Conservation (phyloP, 1,139 yeast species). For the Debaryomyces subglobosus region DNA sequence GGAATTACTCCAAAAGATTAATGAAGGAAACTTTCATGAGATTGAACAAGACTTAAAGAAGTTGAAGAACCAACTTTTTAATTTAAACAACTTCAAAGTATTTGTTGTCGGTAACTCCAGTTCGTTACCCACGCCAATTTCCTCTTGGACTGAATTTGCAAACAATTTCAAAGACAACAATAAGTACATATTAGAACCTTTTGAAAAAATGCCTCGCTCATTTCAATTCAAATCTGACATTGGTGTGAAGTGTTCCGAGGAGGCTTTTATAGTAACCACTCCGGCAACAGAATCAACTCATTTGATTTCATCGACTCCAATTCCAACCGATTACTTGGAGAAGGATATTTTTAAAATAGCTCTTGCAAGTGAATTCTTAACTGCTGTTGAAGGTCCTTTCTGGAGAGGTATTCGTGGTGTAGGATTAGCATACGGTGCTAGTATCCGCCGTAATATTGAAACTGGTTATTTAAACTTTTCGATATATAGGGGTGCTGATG, state of each 20-base stretch:
- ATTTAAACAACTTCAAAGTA: conserved; percentile 63
- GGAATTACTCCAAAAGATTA: conserved; percentile 52
- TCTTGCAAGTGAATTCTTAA: conserved; percentile 75
- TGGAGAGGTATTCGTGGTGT: conserved; percentile 97
- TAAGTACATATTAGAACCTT: conserved; percentile 20
- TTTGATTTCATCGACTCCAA: conserved; percentile 59
- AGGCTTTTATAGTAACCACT: conserved; percentile 69
- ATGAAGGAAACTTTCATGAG: conserved; percentile 49
- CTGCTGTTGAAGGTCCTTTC: conserved; percentile 94
- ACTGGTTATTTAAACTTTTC: conserved; percentile 67
- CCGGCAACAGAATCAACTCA: conserved; percentile 92
- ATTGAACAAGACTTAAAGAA: conserved; percentile 58
- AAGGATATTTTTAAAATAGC: conserved; percentile 73
- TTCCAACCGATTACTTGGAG: conserved; percentile 66
- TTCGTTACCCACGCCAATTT: conserved; percentile 54
- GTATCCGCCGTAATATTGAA: conserved; percentile 60
- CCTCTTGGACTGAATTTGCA: conserved; percentile 60
- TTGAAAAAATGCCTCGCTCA: conserved; percentile 53
- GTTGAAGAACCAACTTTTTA: conserved; percentile 60
- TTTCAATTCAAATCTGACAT: conserved; percentile 55
- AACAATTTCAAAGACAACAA: conserved; percentile 16
- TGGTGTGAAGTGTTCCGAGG: conserved; percentile 55
- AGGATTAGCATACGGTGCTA: conserved; percentile 92
- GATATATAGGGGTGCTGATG: conserved; percentile 85
- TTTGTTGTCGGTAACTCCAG: conserved; percentile 71